Conservation (phyloP, 768 basidiomycete genomes). For the Rhizopogon vesiculosus region DNA sequence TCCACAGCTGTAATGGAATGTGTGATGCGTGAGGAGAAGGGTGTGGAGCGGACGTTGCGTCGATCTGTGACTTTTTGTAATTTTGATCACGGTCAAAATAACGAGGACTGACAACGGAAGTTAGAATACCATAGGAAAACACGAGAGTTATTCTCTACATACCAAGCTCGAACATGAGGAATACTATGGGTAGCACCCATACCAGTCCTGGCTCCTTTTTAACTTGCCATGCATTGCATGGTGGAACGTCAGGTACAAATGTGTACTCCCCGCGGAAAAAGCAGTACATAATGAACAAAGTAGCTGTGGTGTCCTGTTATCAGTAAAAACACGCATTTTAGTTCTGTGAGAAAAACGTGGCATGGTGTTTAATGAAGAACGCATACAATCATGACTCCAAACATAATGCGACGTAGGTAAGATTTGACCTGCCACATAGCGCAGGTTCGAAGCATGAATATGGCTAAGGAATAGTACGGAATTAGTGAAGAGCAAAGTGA, state of each 20-base stretch:
- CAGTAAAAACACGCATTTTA: no score
- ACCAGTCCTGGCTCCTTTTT: not conserved
- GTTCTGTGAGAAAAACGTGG: not conserved
- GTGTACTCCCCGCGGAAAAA: not conserved
- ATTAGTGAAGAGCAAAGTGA: not conserved
- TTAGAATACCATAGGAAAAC: not conserved
- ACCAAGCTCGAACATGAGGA: not conserved
- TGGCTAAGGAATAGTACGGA: not conserved
- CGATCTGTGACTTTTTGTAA: not conserved
- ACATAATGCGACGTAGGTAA: not conserved
- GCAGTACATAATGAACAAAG: not conserved
- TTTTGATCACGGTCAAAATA: not conserved
- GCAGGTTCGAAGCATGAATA: not conserved
- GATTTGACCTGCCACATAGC: not conserved
- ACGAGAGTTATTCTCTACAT: not conserved
- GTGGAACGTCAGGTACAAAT: not conserved
- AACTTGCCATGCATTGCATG: not conserved
- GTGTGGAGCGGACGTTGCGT: not conserved
- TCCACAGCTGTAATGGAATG: not conserved
- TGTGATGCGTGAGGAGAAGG: not conserved
- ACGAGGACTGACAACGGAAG: not conserved
- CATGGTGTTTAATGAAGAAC: not conserved
- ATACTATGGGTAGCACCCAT: not conserved
- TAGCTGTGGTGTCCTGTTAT: not conserved
- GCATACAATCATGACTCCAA: not conserved